Percentiles rank a stretch among this genome's conserved stretches.
These are phyloP conservation scores for Viola pubescens DNA, from an alignment of 441 rosid species.

Conservation along the genomic window DNA sequence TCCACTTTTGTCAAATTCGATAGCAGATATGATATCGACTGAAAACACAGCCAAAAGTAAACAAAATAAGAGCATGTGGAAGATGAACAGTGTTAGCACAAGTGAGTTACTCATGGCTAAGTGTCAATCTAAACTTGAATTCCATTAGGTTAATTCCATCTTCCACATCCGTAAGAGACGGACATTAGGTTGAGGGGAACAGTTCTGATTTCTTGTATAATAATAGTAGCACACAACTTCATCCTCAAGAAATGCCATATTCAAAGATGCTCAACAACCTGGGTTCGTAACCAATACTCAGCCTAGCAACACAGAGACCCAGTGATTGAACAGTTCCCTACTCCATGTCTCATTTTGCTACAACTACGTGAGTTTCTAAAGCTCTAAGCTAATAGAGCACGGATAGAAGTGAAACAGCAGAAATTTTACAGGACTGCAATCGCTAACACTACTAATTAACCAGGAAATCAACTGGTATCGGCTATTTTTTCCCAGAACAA, in stretches of 20 bases:
- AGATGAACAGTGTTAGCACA: neutral
- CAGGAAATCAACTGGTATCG: neutral
- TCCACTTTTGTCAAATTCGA: conserved; percentile 73
- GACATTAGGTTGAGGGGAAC: neutral
- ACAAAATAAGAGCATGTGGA: conserved; percentile 3
- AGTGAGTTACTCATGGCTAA: no score
- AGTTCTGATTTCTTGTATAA: neutral
- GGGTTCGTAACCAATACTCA: neutral
- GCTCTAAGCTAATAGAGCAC: neutral
- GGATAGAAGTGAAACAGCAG: neutral
- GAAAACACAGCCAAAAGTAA: conserved; percentile 20
- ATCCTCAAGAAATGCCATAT: neutral
- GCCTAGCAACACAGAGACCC: neutral
- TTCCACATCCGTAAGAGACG: neutral
- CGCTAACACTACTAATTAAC: neutral
- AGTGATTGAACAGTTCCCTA: neutral
- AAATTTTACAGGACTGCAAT: neutral
- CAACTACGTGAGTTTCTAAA: neutral
- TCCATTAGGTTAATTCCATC: neutral
- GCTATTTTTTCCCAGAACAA: neutral
- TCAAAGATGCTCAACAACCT: neutral
- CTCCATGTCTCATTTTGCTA: neutral
- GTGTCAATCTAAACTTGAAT: neutral
- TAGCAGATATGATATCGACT: conserved; percentile 83
- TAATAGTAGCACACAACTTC: neutral